These are phyloP conservation scores for Yarrowia sp. DNA, from an alignment of 805 yeast genomes.

Conservation along the genomic window DNA sequence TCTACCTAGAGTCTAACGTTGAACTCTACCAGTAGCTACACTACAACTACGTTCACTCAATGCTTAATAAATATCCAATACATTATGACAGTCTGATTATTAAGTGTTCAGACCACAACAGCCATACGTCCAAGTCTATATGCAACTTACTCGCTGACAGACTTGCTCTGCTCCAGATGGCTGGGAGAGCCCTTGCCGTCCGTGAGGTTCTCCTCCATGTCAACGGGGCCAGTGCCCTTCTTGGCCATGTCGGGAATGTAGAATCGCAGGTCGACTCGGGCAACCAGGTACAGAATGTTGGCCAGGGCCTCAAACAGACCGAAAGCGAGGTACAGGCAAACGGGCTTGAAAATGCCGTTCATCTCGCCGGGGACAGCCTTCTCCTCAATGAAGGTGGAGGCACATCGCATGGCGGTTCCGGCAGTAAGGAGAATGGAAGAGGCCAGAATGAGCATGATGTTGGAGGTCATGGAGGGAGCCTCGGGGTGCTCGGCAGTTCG, in stretches of 20 bases:
- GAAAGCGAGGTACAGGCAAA: slow-evolving; percentile 65
- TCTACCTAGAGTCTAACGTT: too few relatives aligned
- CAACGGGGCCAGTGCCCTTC: slow-evolving; percentile 59
- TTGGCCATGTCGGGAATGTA: slow-evolving; percentile 69
- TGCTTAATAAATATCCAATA: not conserved
- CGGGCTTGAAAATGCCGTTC: slow-evolving; percentile 46
- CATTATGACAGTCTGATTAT: not conserved
- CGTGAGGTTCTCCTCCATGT: slow-evolving; percentile 9
- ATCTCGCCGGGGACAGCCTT: slow-evolving; percentile 31
- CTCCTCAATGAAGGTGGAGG: slow-evolving; percentile 35
- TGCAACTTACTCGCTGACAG: not conserved
- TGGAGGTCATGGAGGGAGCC: slow-evolving; percentile 41
- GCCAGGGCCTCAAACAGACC: slow-evolving; percentile 64
- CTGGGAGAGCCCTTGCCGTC: slow-evolving; percentile 7
- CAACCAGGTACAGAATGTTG: slow-evolving; percentile 54
- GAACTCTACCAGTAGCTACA: too few relatives aligned
- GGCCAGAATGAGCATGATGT: slow-evolving; percentile 42
- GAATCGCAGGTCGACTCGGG: slow-evolving; percentile 72
- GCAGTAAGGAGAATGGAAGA: slow-evolving; percentile 33
- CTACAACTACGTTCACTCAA: too few relatives aligned
- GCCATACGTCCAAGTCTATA: not conserved
- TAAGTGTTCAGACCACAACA: not conserved
- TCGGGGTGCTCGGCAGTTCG: slow-evolving; percentile 37
- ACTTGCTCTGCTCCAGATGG: slow-evolving; percentile 16
- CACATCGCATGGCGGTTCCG: slow-evolving; percentile 39